Evolutionary conservation across 768 basidiomycete species (phyloP).

Genomic region (Termitomyces sp.): DNA sequence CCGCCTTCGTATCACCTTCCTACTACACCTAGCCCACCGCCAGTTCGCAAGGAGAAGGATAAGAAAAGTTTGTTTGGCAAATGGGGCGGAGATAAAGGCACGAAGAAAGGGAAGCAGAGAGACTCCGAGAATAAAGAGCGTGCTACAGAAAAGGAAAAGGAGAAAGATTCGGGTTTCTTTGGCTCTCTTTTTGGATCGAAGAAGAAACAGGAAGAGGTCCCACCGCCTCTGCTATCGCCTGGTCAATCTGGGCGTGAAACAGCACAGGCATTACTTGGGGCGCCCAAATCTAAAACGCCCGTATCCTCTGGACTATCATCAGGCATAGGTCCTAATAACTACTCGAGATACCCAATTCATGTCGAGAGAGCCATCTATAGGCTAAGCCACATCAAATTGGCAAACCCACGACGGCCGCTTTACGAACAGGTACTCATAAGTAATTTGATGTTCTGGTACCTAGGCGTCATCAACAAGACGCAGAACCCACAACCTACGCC

Average conservation of each 20-base stretch:
- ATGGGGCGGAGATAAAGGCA: conserved; percentile 62
- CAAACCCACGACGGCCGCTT: conserved; percentile 91
- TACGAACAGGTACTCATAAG: conserved; percentile 96
- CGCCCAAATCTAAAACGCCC: conserved; percentile 73
- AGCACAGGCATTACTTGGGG: conserved; percentile 81
- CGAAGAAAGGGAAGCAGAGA: conserved; percentile 40
- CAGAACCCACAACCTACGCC: conserved; percentile 42
- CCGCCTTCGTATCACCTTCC: conserved; percentile 26
- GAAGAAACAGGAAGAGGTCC: conserved; percentile 71
- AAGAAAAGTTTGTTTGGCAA: conserved; percentile 65
- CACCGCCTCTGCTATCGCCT: conserved; percentile 24
- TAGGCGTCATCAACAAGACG: conserved; percentile 94
- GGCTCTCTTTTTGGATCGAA: conserved; percentile 87
- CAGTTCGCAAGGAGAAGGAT: conserved; percentile 63
- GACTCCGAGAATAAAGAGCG: conserved; percentile 18
- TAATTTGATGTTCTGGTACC: conserved; percentile 99
- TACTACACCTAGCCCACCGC: conserved; percentile 25
- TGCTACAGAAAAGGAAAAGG: conserved; percentile 42
- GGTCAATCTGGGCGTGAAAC: conserved; percentile 72
- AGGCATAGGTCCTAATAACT: conserved; percentile 38
- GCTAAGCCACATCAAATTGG: conserved; percentile 96
- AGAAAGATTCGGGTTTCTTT: conserved; percentile 83
- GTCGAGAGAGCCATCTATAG: conserved; percentile 98
- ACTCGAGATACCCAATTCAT: conserved; percentile 92
- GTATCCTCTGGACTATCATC: conserved; percentile 51